phyloP scores from a whole-genome alignment of 768 basidiomycete genomes.

The Boletus rubropictus region DNA sequence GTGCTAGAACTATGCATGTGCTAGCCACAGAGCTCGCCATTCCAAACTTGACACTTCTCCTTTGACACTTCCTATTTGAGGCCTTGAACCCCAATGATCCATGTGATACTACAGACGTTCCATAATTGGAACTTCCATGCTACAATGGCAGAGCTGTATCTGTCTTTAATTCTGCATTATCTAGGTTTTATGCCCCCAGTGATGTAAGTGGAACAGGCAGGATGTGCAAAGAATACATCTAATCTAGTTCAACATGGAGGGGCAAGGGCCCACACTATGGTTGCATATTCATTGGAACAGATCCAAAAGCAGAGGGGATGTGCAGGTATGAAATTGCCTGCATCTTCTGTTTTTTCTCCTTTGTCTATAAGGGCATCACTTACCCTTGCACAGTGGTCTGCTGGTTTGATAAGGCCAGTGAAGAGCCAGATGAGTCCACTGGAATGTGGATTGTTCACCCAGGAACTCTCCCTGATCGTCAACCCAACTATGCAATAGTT shows the following conservation, averaged over 20 bases:
- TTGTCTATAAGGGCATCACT: too few species aligned
- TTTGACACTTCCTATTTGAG: background rate
- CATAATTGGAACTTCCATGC: background rate
- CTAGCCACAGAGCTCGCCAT: slow-evolving; percentile 1
- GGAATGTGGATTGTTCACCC: too few species aligned
- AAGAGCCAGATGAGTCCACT: too few species aligned
- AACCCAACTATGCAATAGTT: too few species aligned
- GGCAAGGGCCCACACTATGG: slow-evolving; percentile 9
- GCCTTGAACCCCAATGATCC: slow-evolving; percentile 9
- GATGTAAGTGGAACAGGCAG: slow-evolving; percentile 20
- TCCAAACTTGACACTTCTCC: background rate
- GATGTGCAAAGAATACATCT: slow-evolving; percentile 26
- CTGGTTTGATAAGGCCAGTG: too few species aligned
- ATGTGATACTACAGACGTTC: background rate
- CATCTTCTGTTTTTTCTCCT: too few species aligned
- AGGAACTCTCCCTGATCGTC: too few species aligned
- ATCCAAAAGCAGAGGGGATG: slow-evolving; percentile 12
- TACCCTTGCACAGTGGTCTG: too few species aligned
- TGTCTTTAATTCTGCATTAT: slow-evolving; percentile 20
- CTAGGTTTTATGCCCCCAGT: slow-evolving; percentile 27
- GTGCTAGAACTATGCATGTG: background rate
- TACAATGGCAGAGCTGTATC: background rate
- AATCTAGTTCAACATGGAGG: slow-evolving; percentile 19
- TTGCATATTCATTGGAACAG: slow-evolving; percentile 19
- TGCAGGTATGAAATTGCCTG: slow-evolving; percentile 13